Evolutionary conservation across 179 eudicot species (phyloP).

Genomic region (Silene coronaria): DNA sequence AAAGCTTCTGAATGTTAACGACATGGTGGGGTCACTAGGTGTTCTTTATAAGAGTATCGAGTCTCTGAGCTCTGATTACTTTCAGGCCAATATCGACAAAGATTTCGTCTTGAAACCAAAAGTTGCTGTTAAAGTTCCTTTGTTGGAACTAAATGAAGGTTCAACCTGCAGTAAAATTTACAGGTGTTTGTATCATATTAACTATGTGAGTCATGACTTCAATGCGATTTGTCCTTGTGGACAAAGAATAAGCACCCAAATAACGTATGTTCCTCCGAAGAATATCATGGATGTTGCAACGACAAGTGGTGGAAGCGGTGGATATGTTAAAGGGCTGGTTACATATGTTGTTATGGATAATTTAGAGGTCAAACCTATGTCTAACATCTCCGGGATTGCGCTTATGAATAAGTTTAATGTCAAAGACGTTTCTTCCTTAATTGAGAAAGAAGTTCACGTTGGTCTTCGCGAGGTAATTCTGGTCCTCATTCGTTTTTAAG

Average conservation of each 20-base stretch:
- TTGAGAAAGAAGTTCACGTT: too few species aligned
- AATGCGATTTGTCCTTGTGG: background rate
- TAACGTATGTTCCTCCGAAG: background rate
- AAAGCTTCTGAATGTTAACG: background rate
- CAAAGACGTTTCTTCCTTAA: too few species aligned
- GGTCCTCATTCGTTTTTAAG: too few species aligned
- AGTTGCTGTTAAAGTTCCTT: constrained; percentile 5
- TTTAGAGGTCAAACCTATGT: too few species aligned
- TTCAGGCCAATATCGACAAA: constrained; percentile 20
- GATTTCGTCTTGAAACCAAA: constrained; percentile 24
- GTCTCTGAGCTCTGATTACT: constrained; percentile 17
- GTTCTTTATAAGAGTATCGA: constrained; percentile 28
- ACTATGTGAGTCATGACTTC: background rate
- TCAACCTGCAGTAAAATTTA: background rate
- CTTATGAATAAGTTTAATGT: too few species aligned
- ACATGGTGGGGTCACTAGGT: constrained; percentile 28
- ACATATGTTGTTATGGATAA: constrained; percentile 26
- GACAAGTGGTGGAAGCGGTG: too few species aligned
- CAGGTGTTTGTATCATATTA: background rate
- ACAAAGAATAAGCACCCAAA: background rate
- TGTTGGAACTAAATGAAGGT: background rate
- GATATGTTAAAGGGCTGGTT: too few species aligned
- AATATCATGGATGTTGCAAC: too few species aligned
- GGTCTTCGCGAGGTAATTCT: too few species aligned
- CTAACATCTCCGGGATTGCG: too few species aligned